Percentiles rank a stretch among this genome's conserved stretches.
phyloP scores from a whole-genome alignment of 2,329 filamentous ascomycete genomes.

The Ascomycota sp. region DNA sequence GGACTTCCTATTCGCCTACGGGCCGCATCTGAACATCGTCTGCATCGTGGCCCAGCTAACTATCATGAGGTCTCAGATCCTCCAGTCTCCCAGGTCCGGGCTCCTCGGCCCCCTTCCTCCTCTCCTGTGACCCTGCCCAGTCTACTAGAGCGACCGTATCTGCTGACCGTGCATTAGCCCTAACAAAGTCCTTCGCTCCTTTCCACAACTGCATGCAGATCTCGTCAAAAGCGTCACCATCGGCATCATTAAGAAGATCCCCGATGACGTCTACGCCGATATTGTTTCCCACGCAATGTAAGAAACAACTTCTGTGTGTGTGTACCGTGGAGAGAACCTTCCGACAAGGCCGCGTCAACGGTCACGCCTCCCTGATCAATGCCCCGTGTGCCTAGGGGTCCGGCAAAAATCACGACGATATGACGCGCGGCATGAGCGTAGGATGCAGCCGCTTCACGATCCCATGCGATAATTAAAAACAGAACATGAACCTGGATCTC shows the following conservation, averaged over 20 bases:
- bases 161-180: slow-evolving; percentile 37
- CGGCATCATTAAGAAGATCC: slow-evolving; percentile 73
- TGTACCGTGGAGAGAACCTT: too few relatives aligned
- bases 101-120: background rate
- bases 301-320: background rate
- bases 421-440: too few relatives aligned
- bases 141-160: background rate
- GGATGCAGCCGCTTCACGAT: too few relatives aligned
- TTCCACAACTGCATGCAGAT: slow-evolving; percentile 66
- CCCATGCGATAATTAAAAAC: too few relatives aligned
- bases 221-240: slow-evolving; percentile 72
- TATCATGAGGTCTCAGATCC: slow-evolving; percentile 64
- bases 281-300: slow-evolving; percentile 72
- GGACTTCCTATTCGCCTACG: slow-evolving; percentile 96
- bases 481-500: too few relatives aligned
- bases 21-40: slow-evolving; percentile 80
- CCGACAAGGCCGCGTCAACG: too few relatives aligned
- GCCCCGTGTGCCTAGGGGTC: too few relatives aligned
- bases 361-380: too few relatives aligned
- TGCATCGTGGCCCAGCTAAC: slow-evolving; percentile 93
- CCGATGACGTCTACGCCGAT: slow-evolving; percentile 74
- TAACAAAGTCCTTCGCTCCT: slow-evolving; percentile 75
- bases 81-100: slow-evolving; percentile 60
- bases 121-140: background rate
- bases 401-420: too few relatives aligned